Evolutionary conservation across 1,284 basidiomycete genomes (phyloP), one percentile per base, ranked within the genome.

Genomic region (Cutaneotrichosporon spelunceum): DNA sequence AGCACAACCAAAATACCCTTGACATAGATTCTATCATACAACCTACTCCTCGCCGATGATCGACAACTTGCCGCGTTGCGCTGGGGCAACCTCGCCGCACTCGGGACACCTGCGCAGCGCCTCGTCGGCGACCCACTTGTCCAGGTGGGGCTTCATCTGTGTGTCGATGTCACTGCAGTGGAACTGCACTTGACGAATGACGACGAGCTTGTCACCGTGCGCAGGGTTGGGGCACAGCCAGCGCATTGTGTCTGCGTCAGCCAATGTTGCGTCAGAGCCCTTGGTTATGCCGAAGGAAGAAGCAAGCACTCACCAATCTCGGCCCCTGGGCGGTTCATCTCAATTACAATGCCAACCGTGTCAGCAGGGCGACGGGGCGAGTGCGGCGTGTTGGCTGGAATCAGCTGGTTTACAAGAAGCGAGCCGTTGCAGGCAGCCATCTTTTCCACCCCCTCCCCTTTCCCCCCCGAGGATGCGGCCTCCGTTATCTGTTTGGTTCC

Each of bases 341-440:
- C 95, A 53, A 97, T 83, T 7, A 98, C 95, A n/a, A 98, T 82
- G 1, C 95, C 94, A 56, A 97, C 87, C 0, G 95, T 98, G 78
- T 97, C 82, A 1, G 87, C 87, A 67, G 89, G 94, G 11, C 95
- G 86, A 27, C 93, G 88, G 9, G 95, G 95, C 69, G 94, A 95
- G 80, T 98, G 95, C 0, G 94, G 93, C 0, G 90, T 95, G 76
- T 97, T 93, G 2, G 88, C 92, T 94, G 67, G 3, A 6, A 21
- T 53, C 52, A 60, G 59, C 34, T 42, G n/a, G n/a, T n/a, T n/a
- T n/a, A n/a, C n/a, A n/a, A n/a, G n/a, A n/a, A n/a, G n/a, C n/a
- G n/a, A n/a, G n/a, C n/a, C n/a, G n/a, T n/a, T n/a, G n/a, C n/a
- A n/a, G n/a, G n/a, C n/a, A n/a, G n/a, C n/a, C n/a, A n/a, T n/a